These are phyloP conservation scores for Glycyrrhiza uralensis DNA, from an alignment of 306 rosid species.

Conservation along the genomic window DNA sequence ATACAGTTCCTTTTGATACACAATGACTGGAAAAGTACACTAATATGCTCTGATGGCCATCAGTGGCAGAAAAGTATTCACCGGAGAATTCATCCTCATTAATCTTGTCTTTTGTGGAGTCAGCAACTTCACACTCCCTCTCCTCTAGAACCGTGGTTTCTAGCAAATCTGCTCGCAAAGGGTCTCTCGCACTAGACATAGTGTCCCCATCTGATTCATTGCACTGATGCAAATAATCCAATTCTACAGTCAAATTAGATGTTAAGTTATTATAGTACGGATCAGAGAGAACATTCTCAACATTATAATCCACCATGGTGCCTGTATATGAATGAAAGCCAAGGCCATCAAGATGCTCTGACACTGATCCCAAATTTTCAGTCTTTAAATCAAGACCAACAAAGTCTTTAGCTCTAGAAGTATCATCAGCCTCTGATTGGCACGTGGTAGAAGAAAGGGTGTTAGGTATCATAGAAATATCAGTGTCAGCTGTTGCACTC, in stretches of 20 bases:
- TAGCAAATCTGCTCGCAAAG: slow-evolving; percentile 46
- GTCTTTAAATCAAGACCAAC: slow-evolving; percentile 37
- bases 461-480: slow-evolving; percentile 32
- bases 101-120: slow-evolving; percentile 36
- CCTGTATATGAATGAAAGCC: slow-evolving; percentile 37
- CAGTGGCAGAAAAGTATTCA: slow-evolving; percentile 83
- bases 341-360: slow-evolving; percentile 36
- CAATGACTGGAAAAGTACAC: slow-evolving; percentile 93
- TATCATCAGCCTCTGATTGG: slow-evolving; percentile 39
- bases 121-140: slow-evolving; percentile 43
- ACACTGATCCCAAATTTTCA: slow-evolving; percentile 41
- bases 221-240: slow-evolving; percentile 27
- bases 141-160: slow-evolving; percentile 41
- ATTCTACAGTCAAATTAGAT: slow-evolving; percentile 35
- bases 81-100: slow-evolving; percentile 66
- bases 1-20: slow-evolving; percentile 71
- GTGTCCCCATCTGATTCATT: slow-evolving; percentile 35
- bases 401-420: slow-evolving; percentile 30
- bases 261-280: slow-evolving; percentile 35
- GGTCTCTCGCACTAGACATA: slow-evolving; percentile 26
- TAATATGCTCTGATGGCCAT: slow-evolving; percentile 88
- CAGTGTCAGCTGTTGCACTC: slow-evolving; percentile 40
- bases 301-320: slow-evolving; percentile 35
- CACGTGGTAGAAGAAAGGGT: slow-evolving; percentile 31
- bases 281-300: slow-evolving; percentile 36